Percentiles rank a stretch among this genome's conserved stretches.
These are phyloP conservation scores for Puccinia novopanici DNA, from an alignment of 1,284 basidiomycete species.

Conservation along the genomic window DNA sequence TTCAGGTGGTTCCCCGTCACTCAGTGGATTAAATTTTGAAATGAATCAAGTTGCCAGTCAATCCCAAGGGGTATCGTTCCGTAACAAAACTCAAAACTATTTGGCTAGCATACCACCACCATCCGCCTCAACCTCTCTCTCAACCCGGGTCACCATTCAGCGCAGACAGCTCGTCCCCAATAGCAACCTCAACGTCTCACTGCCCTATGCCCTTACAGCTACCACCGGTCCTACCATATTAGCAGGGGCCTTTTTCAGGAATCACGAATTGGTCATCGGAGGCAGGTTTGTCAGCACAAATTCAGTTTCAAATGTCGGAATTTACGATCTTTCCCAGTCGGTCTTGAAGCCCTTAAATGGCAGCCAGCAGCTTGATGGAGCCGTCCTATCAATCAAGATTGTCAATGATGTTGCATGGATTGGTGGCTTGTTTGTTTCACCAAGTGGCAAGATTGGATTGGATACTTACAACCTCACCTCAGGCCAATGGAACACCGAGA, in stretches of 20 bases:
- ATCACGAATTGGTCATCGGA: slow-evolving; percentile 60
- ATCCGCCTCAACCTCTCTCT: slow-evolving; percentile 56
- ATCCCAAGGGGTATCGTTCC: background rate
- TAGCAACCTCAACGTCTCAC: slow-evolving; percentile 57
- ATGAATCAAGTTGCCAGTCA: slow-evolving; percentile 39
- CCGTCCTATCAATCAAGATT: slow-evolving; percentile 73
- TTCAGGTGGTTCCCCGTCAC: background rate
- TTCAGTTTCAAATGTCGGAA: slow-evolving; percentile 67
- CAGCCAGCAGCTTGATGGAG: slow-evolving; percentile 69
- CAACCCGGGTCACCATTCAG: slow-evolving; percentile 56
- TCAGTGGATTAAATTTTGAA: slow-evolving; percentile 31
- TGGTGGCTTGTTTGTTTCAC: slow-evolving; percentile 55
- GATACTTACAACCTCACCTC: slow-evolving; percentile 43
- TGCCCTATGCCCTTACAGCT: slow-evolving; percentile 61
- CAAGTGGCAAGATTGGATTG: slow-evolving; percentile 57
- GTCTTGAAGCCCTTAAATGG: slow-evolving; percentile 66
- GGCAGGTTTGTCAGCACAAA: slow-evolving; percentile 50
- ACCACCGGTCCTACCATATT: slow-evolving; percentile 76
- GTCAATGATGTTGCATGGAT: slow-evolving; percentile 61
- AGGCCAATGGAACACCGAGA: slow-evolving; percentile 54
- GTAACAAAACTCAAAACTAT: background rate
- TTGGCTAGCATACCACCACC: background rate
- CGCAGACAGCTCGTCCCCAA: slow-evolving; percentile 57
- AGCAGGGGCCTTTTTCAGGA: slow-evolving; percentile 82
- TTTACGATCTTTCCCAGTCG: slow-evolving; percentile 69